A percentile compares a stretch with the other conserved stretches of the same genome.
These are phyloP conservation scores for Macadamia integrifolia DNA, from an alignment of 164 flowering plant genomes.

Conservation along the genomic window DNA sequence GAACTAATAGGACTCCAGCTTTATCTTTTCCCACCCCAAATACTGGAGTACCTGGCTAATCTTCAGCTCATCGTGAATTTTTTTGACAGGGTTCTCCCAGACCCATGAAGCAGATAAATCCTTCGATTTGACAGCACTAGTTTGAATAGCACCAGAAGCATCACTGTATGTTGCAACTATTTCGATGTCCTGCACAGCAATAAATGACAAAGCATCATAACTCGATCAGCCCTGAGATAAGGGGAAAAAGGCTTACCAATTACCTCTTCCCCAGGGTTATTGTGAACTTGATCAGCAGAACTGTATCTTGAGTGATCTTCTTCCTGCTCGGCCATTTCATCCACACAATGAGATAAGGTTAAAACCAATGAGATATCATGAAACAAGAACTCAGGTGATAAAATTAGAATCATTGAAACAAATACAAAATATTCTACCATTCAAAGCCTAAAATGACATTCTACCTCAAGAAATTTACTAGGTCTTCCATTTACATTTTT, in stretches of 20 bases:
- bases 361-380: neutral
- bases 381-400: neutral
- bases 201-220: neutral
- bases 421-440: too few relatives aligned
- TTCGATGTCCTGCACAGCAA: slow-evolving; percentile 54
- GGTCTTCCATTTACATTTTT: too few relatives aligned
- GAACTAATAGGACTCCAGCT: too few relatives aligned
- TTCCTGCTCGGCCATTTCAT: slow-evolving; percentile 23
- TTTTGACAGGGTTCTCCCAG: slow-evolving; percentile 52
- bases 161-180: slow-evolving; percentile 67
- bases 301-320: slow-evolving; percentile 10
- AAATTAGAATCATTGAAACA: too few relatives aligned
- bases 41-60: slow-evolving; percentile 37
- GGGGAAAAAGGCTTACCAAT: neutral
- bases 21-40: too few relatives aligned
- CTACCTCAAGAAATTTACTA: too few relatives aligned
- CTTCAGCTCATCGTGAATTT: slow-evolving; percentile 20
- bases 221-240: neutral
- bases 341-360: neutral
- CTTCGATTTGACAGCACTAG: slow-evolving; percentile 41
- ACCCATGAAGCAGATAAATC: slow-evolving; percentile 39
- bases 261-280: slow-evolving; percentile 35
- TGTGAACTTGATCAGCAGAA: slow-evolving; percentile 7
- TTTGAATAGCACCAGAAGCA: slow-evolving; percentile 52
- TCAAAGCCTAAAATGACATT: too few relatives aligned